phyloP scores from a whole-genome alignment of 2,329 filamentous ascomycete species.

The Phialemoniopsis sp. region DNA sequence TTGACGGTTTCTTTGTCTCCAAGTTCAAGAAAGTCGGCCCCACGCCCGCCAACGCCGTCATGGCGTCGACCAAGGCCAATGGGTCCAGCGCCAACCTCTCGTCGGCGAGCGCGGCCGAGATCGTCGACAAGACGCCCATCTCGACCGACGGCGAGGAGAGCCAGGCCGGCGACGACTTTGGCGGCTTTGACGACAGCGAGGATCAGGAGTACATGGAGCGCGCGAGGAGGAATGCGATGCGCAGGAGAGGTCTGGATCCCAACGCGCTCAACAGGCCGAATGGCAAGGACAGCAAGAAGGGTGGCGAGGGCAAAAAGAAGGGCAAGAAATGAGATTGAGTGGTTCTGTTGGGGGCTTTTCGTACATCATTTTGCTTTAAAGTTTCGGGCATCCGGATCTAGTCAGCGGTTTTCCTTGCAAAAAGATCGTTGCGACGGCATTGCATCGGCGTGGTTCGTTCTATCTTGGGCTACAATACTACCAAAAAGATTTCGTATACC shows the following conservation, averaged over 20 bases:
- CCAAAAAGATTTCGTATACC: too few species aligned
- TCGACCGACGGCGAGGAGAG: constrained; percentile 28
- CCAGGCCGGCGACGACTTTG: constrained; percentile 53
- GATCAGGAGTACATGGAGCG: constrained; percentile 69
- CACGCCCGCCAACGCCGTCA: constrained; percentile 55
- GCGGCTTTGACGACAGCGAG: constrained; percentile 70
- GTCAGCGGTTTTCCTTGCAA: too few species aligned
- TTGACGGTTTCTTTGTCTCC: constrained; percentile 93
- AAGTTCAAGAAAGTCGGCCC: constrained; percentile 93
- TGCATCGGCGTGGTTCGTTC: too few species aligned
- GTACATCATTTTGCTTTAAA: too few species aligned
- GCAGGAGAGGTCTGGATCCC: constrained; percentile 70
- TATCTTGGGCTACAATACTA: too few species aligned
- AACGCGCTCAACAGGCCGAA: constrained; percentile 43
- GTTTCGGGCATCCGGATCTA: too few species aligned
- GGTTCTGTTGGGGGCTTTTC: too few species aligned
- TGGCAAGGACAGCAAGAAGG: constrained; percentile 8
- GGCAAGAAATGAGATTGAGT: constrained; percentile 10
- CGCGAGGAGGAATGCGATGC: constrained; percentile 69
- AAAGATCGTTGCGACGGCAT: too few species aligned
- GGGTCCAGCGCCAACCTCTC: constrained; percentile 10
- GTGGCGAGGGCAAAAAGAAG: constrained; percentile 10
- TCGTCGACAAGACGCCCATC: constrained; percentile 69
- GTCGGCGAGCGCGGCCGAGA: constrained; percentile 30
- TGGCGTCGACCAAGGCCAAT: constrained; percentile 13